These are phyloP conservation scores for Schwanniomyces sp. DNA, from an alignment of 805 yeast species.

Conservation along the genomic window DNA sequence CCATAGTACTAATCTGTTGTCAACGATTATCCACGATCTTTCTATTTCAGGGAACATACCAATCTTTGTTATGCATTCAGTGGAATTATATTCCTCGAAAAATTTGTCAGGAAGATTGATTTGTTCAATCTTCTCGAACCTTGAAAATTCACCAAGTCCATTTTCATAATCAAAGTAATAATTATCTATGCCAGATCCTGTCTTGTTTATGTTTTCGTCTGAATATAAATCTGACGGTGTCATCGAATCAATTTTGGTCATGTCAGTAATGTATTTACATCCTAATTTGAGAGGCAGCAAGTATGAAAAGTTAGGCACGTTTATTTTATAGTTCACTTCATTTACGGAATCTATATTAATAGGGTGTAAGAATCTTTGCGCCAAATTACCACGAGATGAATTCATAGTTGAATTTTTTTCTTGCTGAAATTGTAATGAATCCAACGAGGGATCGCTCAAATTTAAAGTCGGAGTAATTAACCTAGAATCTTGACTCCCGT, in stretches of 20 bases:
- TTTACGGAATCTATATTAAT: conserved; percentile 31
- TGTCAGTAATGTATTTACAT: conserved; percentile 59
- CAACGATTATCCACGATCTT: conserved; percentile 84
- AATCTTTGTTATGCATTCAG: conserved; percentile 69
- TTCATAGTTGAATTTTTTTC: conserved; percentile 17
- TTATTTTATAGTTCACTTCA: conserved; percentile 44
- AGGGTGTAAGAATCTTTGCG: conserved; percentile 35
- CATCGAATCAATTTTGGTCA: conserved; percentile 57
- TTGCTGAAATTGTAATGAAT: conserved; percentile 30
- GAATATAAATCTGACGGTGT: conserved; percentile 57
- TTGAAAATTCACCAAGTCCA: conserved; percentile 56
- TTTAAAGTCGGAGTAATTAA: conserved; percentile 33
- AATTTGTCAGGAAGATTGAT: conserved; percentile 79
- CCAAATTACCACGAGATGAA: conserved; percentile 19
- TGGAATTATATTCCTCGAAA: conserved; percentile 66
- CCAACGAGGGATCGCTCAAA: conserved; percentile 23
- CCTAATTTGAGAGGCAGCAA: conserved; percentile 60
- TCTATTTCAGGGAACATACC: conserved; percentile 81
- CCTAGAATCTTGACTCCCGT: conserved; percentile 14
- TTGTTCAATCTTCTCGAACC: conserved; percentile 71
- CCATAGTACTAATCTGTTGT: conserved; percentile 83
- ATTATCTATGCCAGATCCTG: conserved; percentile 53
- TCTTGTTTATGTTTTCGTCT: conserved; percentile 53
- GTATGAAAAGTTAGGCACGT: conserved; percentile 49
- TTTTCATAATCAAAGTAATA: conserved; percentile 52